Conservation (phyloP, 805 yeast genomes). For the Maudiozyma barnettii region DNA sequence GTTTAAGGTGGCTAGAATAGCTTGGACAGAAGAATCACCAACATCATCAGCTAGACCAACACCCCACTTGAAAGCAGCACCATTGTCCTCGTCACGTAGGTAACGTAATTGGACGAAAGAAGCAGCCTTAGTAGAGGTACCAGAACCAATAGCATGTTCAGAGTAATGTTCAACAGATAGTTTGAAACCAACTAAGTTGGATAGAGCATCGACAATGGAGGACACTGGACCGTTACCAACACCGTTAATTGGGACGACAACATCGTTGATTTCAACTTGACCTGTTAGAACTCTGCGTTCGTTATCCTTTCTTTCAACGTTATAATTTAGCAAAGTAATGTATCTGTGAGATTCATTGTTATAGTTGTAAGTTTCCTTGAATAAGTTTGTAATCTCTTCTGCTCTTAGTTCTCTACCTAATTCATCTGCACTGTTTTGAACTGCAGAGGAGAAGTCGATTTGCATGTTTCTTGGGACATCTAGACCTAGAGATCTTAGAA, state of each 20-base stretch:
- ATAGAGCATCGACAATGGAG: slow-evolving; percentile 56
- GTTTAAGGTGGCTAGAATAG: slow-evolving; percentile 58
- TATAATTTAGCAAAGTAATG: slow-evolving; percentile 38
- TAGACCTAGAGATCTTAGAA: slow-evolving; percentile 61
- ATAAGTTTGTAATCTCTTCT: slow-evolving; percentile 54
- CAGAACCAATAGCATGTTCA: slow-evolving; percentile 73
- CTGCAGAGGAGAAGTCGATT: slow-evolving; percentile 62
- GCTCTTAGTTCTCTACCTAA: slow-evolving; percentile 64
- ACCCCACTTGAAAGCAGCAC: slow-evolving; percentile 55
- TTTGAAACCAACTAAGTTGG: slow-evolving; percentile 36
- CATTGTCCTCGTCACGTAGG: slow-evolving; percentile 10
- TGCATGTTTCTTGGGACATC: slow-evolving; percentile 78
- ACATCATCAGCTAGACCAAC: slow-evolving; percentile 81
- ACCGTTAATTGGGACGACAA: slow-evolving; percentile 39
- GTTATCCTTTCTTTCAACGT: slow-evolving; percentile 31
- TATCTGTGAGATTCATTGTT: slow-evolving; percentile 27
- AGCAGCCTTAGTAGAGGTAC: slow-evolving; percentile 64
- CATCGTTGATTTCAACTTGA: slow-evolving; percentile 39
- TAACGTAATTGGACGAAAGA: slow-evolving; percentile 41
- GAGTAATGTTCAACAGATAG: slow-evolving; percentile 61
- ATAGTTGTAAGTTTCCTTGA: slow-evolving; percentile 52
- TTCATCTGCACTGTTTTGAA: slow-evolving; percentile 59
- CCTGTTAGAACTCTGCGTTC: slow-evolving; percentile 33
- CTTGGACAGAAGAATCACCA: slow-evolving; percentile 64
- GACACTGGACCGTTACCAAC: slow-evolving; percentile 79